Percentiles rank a stretch among this genome's conserved stretches.
Evolutionary conservation across 2,329 filamentous ascomycete genomes (phyloP).

Genomic region (Blastomyces parvus): DNA sequence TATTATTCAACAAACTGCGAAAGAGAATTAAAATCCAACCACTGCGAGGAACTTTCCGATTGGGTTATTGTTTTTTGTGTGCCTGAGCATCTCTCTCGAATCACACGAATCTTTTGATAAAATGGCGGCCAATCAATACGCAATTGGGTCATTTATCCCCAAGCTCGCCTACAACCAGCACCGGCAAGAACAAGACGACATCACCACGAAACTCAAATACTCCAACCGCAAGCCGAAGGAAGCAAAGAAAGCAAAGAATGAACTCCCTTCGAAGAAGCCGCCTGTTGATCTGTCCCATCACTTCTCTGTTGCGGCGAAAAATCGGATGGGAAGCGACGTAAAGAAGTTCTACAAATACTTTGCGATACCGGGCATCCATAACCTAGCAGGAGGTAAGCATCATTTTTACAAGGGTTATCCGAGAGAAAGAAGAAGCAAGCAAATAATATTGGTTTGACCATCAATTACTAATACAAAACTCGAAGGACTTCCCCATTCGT

Average conservation of each 20-base stretch:
- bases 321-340: constrained; percentile 55
- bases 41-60: neutral
- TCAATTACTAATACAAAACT: constrained; percentile 9
- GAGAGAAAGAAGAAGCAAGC: neutral
- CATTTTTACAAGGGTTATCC: neutral
- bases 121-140: neutral
- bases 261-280: neutral
- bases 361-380: constrained; percentile 50
- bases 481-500: constrained; percentile 66
- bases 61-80: neutral
- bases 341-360: constrained; percentile 87
- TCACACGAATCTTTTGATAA: neutral
- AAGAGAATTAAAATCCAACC: neutral
- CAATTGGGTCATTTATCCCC: constrained; percentile 1
- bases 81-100: neutral
- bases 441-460: neutral
- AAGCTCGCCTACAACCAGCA: neutral
- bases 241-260: neutral
- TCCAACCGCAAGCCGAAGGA: neutral
- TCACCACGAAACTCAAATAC: neutral
- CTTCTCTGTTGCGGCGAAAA: constrained; percentile 59
- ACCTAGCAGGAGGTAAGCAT: constrained; percentile 48
- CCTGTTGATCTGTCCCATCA: constrained; percentile 74
- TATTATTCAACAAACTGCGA: neutral
- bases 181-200: neutral